Evolutionary conservation across 2,329 filamentous ascomycete genomes (phyloP).

Genomic region (Epichloe festucae): DNA sequence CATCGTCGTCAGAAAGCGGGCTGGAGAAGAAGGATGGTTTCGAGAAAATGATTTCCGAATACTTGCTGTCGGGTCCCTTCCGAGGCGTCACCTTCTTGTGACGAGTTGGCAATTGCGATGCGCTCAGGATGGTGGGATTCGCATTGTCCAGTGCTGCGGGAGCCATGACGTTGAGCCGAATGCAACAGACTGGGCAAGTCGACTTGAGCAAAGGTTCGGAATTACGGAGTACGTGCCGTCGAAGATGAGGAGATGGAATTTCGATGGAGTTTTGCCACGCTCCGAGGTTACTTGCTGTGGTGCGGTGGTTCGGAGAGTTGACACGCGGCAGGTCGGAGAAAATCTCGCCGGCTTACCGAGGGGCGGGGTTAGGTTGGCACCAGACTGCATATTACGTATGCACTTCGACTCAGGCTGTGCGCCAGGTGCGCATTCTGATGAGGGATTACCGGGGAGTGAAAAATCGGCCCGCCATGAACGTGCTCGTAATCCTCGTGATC

Average conservation of each 20-base stretch:
- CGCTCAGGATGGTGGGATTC: slow-evolving; percentile 85
- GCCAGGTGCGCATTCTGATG: no score
- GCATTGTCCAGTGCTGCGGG: slow-evolving; percentile 50
- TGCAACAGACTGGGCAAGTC: neutral
- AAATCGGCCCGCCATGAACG: no score
- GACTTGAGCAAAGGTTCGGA: no score
- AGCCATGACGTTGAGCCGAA: slow-evolving; percentile 9
- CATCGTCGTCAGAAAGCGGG: slow-evolving; percentile 26
- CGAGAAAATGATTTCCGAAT: slow-evolving; percentile 32
- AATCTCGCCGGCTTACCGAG: no score
- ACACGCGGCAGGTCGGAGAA: no score
- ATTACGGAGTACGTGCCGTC: no score
- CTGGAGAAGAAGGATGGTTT: slow-evolving; percentile 30
- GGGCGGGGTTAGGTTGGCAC: no score
- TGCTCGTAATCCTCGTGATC: no score
- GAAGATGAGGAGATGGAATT: neutral
- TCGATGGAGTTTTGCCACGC: neutral
- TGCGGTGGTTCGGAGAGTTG: neutral
- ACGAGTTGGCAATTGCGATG: slow-evolving; percentile 77
- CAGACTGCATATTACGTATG: no score
- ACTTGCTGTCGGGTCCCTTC: slow-evolving; percentile 33
- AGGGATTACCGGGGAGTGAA: no score
- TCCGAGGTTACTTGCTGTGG: neutral
- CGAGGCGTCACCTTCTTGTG: slow-evolving; percentile 35
- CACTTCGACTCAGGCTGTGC: no score